Percentiles rank a stretch among this genome's conserved stretches.
These are phyloP conservation scores for Kodamaea nitidulidarum DNA, from an alignment of 805 yeast species.

Conservation along the genomic window DNA sequence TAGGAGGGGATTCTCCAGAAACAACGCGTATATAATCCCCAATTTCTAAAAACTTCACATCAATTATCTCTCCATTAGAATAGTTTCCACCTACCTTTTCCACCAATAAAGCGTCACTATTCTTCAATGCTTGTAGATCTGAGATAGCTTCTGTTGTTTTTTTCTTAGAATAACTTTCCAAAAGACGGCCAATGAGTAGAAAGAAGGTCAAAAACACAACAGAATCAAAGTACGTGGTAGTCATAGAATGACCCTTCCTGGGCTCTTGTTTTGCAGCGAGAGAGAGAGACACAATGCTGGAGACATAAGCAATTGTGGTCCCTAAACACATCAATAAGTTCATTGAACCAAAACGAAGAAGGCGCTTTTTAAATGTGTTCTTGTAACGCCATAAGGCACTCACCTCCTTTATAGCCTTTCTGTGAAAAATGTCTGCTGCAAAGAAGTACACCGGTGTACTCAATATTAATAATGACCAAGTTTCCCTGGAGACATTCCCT, in stretches of 20 bases:
- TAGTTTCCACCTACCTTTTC: constrained; percentile 18
- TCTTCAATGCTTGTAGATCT: constrained; percentile 49
- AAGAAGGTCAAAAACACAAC: constrained; percentile 74
- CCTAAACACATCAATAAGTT: constrained; percentile 69
- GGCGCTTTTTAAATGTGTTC: constrained; percentile 50
- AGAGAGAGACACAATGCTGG: constrained; percentile 56
- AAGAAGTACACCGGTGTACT: constrained; percentile 73
- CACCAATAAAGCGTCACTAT: constrained; percentile 44
- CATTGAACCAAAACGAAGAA: constrained; percentile 76
- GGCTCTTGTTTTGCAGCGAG: constrained; percentile 36
- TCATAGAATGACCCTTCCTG: constrained; percentile 36
- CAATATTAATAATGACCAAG: constrained; percentile 62
- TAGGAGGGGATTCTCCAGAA: constrained; percentile 59
- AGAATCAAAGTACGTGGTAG: constrained; percentile 73
- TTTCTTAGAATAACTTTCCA: constrained; percentile 63
- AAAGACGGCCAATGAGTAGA: constrained; percentile 62
- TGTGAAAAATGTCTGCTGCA: constrained; percentile 70
- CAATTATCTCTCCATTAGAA: constrained; percentile 30
- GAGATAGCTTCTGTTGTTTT: constrained; percentile 66
- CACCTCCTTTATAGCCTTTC: constrained; percentile 60
- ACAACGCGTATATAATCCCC: constrained; percentile 48
- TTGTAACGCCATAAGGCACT: constrained; percentile 52
- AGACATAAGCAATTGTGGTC: constrained; percentile 66
- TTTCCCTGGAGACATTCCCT: constrained; percentile 56
- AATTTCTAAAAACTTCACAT: constrained; percentile 45